A percentile compares a stretch with the other conserved stretches of the same genome.
Conservation (phyloP, 257 asterid species). For the Solanum chiquidenum region DNA sequence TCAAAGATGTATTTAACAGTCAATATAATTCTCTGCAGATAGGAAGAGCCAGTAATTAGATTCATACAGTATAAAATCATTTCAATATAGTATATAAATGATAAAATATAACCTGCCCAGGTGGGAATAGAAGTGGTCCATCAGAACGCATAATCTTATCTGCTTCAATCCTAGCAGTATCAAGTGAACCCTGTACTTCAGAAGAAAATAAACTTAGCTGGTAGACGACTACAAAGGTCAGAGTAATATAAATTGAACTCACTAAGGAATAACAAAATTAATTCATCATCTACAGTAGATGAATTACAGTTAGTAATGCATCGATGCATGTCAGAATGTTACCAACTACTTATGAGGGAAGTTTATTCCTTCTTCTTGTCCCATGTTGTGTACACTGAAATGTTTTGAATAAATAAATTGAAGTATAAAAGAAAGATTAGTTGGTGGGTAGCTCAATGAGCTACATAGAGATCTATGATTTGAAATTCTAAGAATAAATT, state of each 20-base stretch:
- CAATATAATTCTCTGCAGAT: neutral
- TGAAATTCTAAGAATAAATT: neutral
- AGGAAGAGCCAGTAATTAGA: neutral
- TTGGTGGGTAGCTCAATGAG: neutral
- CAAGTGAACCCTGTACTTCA: slow-evolving; percentile 42
- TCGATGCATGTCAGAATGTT: neutral
- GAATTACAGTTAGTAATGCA: neutral
- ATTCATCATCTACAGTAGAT: neutral
- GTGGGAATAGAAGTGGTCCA: slow-evolving; percentile 87
- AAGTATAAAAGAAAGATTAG: neutral
- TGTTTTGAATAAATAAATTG: neutral
- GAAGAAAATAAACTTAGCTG: neutral
- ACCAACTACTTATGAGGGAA: neutral
- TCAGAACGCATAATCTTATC: slow-evolving; percentile 87
- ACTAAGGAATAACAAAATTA: neutral
- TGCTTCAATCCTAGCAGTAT: slow-evolving; percentile 58
- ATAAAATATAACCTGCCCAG: slow-evolving; percentile 68
- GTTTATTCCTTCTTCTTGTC: neutral
- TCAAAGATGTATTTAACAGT: neutral
- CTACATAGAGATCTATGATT: neutral
- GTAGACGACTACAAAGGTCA: neutral
- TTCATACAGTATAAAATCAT: neutral
- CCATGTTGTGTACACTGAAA: neutral
- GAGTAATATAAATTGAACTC: neutral
- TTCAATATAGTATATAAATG: neutral